Percentiles rank a stretch among this genome's conserved stretches.
phyloP scores from a whole-genome alignment of 2,329 filamentous ascomycete genomes.

The Akanthomyces muscarius region DNA sequence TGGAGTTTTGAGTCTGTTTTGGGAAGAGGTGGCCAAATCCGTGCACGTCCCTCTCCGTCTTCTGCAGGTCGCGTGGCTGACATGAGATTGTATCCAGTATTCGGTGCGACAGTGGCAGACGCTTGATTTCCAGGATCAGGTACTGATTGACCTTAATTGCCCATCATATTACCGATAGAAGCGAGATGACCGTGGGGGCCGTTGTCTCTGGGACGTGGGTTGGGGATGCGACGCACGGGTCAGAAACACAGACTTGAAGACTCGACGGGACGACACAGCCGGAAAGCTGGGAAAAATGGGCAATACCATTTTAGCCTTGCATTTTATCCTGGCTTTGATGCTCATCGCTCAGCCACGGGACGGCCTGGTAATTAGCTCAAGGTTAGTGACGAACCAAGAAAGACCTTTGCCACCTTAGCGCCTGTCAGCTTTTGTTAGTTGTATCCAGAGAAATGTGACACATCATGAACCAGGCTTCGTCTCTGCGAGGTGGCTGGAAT shows the following conservation, averaged over 20 bases:
- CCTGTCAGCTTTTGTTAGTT: background rate
- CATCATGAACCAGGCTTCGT: background rate
- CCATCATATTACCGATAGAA: background rate
- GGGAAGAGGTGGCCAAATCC: background rate
- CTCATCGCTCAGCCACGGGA: background rate
- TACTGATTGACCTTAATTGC: background rate
- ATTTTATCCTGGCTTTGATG: background rate
- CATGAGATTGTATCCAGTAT: background rate
- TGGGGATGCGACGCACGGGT: background rate
- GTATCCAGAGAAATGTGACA: conserved; percentile 3
- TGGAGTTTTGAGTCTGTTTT: background rate
- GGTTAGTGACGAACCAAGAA: background rate
- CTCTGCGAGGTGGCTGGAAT: too few relatives aligned
- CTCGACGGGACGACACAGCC: background rate
- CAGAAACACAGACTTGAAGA: background rate
- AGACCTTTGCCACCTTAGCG: background rate
- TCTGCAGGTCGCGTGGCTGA: background rate
- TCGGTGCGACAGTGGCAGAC: background rate
- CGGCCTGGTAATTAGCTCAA: background rate
- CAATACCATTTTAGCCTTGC: background rate
- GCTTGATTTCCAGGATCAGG: background rate
- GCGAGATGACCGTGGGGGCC: conserved; percentile 3
- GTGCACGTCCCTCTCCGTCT: background rate
- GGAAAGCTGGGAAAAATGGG: background rate
- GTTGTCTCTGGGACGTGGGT: background rate